These are phyloP conservation scores for Podosphaera leucotricha DNA, from an alignment of 2,329 filamentous ascomycete genomes.

Conservation along the genomic window DNA sequence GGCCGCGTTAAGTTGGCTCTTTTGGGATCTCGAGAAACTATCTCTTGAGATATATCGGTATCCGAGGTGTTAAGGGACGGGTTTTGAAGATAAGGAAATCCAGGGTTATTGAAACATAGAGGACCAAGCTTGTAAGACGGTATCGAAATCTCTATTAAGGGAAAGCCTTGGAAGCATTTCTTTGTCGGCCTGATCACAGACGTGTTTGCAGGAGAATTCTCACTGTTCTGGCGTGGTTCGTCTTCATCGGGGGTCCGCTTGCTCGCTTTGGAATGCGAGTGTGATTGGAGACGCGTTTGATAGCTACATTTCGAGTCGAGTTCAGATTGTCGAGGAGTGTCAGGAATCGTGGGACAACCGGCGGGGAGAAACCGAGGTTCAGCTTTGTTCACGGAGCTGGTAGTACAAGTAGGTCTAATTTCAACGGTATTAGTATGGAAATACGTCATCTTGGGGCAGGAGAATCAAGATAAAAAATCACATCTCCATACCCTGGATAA, in stretches of 20 bases:
- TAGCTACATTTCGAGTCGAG: neutral
- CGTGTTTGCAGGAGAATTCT: slow-evolving; percentile 27
- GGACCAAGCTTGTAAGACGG: slow-evolving; percentile 68
- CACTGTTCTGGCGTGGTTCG: slow-evolving; percentile 16
- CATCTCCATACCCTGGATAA: neutral
- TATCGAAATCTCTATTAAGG: slow-evolving; percentile 49
- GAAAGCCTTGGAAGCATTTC: slow-evolving; percentile 21
- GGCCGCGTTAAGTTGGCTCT: slow-evolving; percentile 5
- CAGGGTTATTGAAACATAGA: slow-evolving; percentile 53
- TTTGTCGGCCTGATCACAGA: slow-evolving; percentile 51
- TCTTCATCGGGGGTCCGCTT: slow-evolving; percentile 19
- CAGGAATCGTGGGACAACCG: neutral
- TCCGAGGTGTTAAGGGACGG: slow-evolving; percentile 60
- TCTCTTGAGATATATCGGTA: slow-evolving; percentile 18
- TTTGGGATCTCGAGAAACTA: slow-evolving; percentile 4
- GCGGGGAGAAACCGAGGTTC: neutral
- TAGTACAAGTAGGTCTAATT: neutral
- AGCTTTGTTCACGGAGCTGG: neutral
- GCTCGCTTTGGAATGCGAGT: slow-evolving; percentile 56
- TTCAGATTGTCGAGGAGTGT: neutral
- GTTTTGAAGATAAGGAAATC: slow-evolving; percentile 53
- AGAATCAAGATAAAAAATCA: neutral
- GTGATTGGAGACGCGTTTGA: slow-evolving; percentile 28
- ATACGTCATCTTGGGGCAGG: neutral
- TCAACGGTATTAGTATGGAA: neutral